Conservation (phyloP, 2,329 filamentous ascomycete genomes). For the Pseudogymnoascus sp. region DNA sequence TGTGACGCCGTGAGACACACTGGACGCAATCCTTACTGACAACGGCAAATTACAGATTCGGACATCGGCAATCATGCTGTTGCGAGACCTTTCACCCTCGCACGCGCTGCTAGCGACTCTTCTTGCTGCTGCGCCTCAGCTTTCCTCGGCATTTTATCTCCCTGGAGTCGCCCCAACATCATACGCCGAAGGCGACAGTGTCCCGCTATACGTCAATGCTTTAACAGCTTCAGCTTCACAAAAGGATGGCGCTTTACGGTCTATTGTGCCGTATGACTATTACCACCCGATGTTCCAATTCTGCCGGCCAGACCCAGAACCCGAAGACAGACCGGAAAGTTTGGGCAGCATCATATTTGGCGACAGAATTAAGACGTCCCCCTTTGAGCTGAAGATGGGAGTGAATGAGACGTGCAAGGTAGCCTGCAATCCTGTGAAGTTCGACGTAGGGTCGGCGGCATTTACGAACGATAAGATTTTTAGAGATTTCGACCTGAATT, state of each 20-base stretch:
- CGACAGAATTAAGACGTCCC: slow-evolving; percentile 94
- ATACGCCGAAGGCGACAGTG: slow-evolving; percentile 69
- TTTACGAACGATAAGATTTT: slow-evolving; percentile 79
- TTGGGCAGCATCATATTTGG: slow-evolving; percentile 95
- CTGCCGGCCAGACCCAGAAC: slow-evolving; percentile 69
- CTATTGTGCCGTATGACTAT: slow-evolving; percentile 94
- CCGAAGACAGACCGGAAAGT: slow-evolving; percentile 75
- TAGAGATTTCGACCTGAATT: slow-evolving; percentile 86
- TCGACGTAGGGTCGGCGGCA: slow-evolving; percentile 54
- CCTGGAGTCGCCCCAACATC: slow-evolving; percentile 91
- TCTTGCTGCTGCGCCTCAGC: slow-evolving; percentile 38
- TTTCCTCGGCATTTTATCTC: slow-evolving; percentile 77
- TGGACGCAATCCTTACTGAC: neutral
- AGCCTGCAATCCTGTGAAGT: slow-evolving; percentile 61
- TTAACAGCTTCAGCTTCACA: slow-evolving; percentile 76
- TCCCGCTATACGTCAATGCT: slow-evolving; percentile 86
- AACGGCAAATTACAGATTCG: neutral
- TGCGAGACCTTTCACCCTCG: slow-evolving; percentile 27
- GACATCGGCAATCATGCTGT: slow-evolving; percentile 20
- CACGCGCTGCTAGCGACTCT: slow-evolving; percentile 42
- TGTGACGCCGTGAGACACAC: neutral
- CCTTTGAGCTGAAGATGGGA: slow-evolving; percentile 80
- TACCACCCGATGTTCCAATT: slow-evolving; percentile 84
- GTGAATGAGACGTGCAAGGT: slow-evolving; percentile 80
- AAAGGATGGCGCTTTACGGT: slow-evolving; percentile 72